A percentile compares a stretch with the other conserved stretches of the same genome.
phyloP scores from a whole-genome alignment of 2,329 filamentous ascomycete genomes.

The Colletotrichum higginsianum region DNA sequence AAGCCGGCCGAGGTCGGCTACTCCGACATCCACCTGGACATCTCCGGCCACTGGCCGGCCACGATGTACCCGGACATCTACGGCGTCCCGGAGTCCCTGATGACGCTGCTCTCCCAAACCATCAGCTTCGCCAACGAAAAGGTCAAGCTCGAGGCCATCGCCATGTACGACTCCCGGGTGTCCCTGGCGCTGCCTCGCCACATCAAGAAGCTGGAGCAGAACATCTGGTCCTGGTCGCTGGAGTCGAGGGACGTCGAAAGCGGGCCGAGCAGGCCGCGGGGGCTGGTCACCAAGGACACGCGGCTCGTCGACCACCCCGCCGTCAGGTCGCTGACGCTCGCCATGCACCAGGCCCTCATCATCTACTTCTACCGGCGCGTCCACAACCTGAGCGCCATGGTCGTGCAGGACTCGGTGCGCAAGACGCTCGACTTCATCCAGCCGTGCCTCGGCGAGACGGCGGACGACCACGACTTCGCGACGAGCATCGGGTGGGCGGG shows the following conservation, averaged over 20 bases:
- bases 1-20: constrained; percentile 57
- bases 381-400: constrained; percentile 55
- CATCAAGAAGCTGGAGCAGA: constrained; percentile 50
- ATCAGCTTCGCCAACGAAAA: constrained; percentile 61
- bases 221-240: constrained; percentile 51
- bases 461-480: constrained; percentile 54
- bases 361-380: constrained; percentile 64
- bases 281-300: not conserved
- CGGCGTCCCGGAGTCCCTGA: constrained; percentile 58
- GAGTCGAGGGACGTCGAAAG: constrained; percentile 30
- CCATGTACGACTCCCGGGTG: constrained; percentile 44
- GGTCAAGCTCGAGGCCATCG: constrained; percentile 48
- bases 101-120: constrained; percentile 58
- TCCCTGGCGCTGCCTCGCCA: constrained; percentile 49
- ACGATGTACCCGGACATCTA: constrained; percentile 62
- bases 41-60: constrained; percentile 55
- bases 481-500: constrained; percentile 59
- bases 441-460: constrained; percentile 50
- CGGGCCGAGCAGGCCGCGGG: constrained; percentile 24
- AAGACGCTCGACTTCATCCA: constrained; percentile 55
- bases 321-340: constrained; percentile 52
- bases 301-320: constrained; percentile 41
- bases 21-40: constrained; percentile 60
- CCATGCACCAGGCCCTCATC: constrained; percentile 59
- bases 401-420: constrained; percentile 56